Base-by-base conservation (phyloP, 106 monocot species). In the Hemerocallis citrina region DNA sequence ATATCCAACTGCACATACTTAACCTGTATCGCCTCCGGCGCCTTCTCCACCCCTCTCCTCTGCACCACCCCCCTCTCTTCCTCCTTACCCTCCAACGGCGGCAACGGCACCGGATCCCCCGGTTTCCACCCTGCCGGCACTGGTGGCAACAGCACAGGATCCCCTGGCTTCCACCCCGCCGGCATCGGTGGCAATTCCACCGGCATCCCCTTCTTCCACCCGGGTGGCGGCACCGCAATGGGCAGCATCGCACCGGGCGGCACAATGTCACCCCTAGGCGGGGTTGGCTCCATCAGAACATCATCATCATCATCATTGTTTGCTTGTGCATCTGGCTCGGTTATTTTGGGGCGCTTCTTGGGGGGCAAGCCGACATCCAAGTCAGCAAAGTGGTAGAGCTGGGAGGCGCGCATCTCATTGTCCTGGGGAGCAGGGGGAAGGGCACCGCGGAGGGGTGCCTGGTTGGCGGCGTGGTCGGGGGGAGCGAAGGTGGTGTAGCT, bases 401-500 rank as follows among this genome's bases (percentile, higher is more conserved):
- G 91, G 0, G 96, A 91, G 1, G 91, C 91, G 16, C 96, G 75
- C 96, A 96, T 91, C 79, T 96, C 87, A 62, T 91, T 87, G 4
- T 96, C 96, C 81, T 91, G 90, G 17, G 96, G 96, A 0, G 96
- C 87, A 1, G 96, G 96, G 0, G 96, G 96, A 10, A 96, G 81
- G 5, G 96, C 91, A 0, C 91, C 96, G 0, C 86, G 83, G 5
- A 91, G 84, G 3, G 90, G 90, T 19, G 79, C 78, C 6, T 79
- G 75, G n/a, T 91, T 84, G 2, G 96, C 81, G 1, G 79, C 91
- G 25, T 87, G 91, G 37, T 96, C 96, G 20, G 96, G 96, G 2
- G 96, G 96, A 4, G 96, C 96, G 50, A 91, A 96, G 21, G 96
- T 96, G 35, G 96, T 96, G 72, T 96, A 96, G 64, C 96, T 96